These are phyloP conservation scores for Begonia loranthoides DNA, from an alignment of 306 rosid genomes.

Conservation along the genomic window DNA sequence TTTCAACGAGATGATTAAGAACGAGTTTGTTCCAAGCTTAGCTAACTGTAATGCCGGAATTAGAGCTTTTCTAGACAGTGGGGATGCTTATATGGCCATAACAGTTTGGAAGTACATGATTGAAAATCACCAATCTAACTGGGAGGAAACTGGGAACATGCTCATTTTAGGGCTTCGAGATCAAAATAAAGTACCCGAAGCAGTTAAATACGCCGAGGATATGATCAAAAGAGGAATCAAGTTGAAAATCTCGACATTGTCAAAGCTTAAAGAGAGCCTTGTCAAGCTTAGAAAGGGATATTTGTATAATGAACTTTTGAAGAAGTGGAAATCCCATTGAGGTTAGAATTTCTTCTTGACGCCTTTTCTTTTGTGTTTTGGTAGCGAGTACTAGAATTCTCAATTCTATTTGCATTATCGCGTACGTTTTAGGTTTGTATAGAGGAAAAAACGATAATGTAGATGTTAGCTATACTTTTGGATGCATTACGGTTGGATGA, in stretches of 20 bases:
- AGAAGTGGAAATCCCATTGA: conserved; percentile 28
- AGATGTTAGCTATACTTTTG: too few relatives aligned
- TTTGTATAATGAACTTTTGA: conserved; percentile 34
- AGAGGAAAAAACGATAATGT: too few relatives aligned
- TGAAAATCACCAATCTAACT: conserved; percentile 25
- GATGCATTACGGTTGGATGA: too few relatives aligned
- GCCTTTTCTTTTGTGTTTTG: background rate
- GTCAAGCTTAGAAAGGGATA: conserved; percentile 26
- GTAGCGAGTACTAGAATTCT: too few relatives aligned
- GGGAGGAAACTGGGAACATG: conserved; percentile 36
- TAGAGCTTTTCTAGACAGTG: conserved; percentile 28
- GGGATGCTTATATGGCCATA: conserved; percentile 31
- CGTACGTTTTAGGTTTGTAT: too few relatives aligned
- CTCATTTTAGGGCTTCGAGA: conserved; percentile 36
- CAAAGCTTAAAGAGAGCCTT: conserved; percentile 44
- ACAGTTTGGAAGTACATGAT: conserved; percentile 49
- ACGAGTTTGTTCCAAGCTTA: conserved; percentile 46
- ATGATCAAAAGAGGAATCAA: conserved; percentile 45
- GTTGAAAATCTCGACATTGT: conserved; percentile 33
- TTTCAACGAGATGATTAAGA: conserved; percentile 49
- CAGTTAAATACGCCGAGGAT: conserved; percentile 57
- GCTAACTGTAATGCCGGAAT: conserved; percentile 37
- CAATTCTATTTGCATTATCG: too few relatives aligned
- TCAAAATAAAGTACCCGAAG: conserved; percentile 38
- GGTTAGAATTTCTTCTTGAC: conserved; percentile 2